Conservation (phyloP, 768 basidiomycete species). For the Phlebiopsis flavidoalba region DNA sequence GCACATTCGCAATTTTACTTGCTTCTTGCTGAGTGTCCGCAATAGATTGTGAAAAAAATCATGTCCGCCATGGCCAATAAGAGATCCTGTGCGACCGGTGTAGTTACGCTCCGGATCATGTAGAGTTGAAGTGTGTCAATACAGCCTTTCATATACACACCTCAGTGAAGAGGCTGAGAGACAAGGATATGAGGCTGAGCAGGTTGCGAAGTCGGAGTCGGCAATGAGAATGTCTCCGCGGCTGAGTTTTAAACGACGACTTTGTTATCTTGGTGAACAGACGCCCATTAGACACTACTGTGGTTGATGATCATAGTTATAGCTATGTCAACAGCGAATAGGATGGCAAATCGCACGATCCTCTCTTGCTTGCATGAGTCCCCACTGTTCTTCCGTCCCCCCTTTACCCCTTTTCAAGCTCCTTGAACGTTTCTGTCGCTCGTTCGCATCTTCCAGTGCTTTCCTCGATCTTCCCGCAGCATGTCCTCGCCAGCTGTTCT, state of each 20-base stretch:
- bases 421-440: constrained; percentile 1
- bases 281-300: not conserved
- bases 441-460: constrained; percentile 3
- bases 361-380: constrained; percentile 8
- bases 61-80: no score
- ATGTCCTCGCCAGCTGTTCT: constrained; percentile 51
- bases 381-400: constrained; percentile 11
- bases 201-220: not conserved
- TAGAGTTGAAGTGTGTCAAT: no score
- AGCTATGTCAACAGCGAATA: no score
- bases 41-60: no score
- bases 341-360: constrained; percentile 5
- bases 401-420: no score
- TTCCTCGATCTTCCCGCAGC: constrained; percentile 11
- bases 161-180: no score
- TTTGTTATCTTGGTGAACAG: not conserved
- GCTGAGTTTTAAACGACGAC: not conserved
- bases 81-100: no score
- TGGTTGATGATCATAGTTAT: not conserved
- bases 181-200: not conserved
- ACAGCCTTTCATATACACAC: no score
- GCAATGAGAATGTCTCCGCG: not conserved
- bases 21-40: no score
- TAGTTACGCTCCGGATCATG: no score
- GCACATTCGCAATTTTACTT: no score